Percentiles rank a stretch among this genome's conserved stretches.
phyloP scores from a whole-genome alignment of 805 yeast genomes.

The Pichia kluyveri region DNA sequence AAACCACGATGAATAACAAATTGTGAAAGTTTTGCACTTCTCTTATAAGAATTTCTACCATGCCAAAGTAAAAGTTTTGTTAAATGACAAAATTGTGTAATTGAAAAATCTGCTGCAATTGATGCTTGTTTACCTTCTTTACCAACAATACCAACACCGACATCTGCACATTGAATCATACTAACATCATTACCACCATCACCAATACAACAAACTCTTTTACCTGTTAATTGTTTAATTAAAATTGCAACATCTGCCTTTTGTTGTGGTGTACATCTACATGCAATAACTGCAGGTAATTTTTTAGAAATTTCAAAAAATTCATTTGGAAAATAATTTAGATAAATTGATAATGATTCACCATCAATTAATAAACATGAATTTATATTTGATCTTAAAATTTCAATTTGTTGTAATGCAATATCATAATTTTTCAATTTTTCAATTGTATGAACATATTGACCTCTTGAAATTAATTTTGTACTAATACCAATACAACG shows the following conservation, averaged over 20 bases:
- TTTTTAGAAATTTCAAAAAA: constrained; percentile 70
- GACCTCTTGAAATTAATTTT: constrained; percentile 86
- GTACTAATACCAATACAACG: constrained; percentile 97
- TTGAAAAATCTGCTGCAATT: constrained; percentile 91
- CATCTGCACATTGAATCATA: constrained; percentile 98
- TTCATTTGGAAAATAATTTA: constrained; percentile 55
- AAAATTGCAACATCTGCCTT: constrained; percentile 88
- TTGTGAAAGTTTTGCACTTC: constrained; percentile 92
- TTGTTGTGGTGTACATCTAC: constrained; percentile 98
- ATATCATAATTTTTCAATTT: constrained; percentile 38
- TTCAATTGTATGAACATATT: constrained; percentile 80
- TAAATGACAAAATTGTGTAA: constrained; percentile 82
- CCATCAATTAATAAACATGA: constrained; percentile 88
- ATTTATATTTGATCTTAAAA: constrained; percentile 50
- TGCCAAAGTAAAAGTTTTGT: constrained; percentile 91
- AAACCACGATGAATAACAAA: constrained; percentile 96
- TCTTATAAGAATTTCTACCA: constrained; percentile 92
- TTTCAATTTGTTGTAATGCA: constrained; percentile 72
- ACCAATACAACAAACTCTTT: constrained; percentile 94
- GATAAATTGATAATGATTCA: constrained; percentile 67
- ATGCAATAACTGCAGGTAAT: constrained; percentile 93
- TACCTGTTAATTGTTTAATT: constrained; percentile 72
- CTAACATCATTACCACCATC: constrained; percentile 99
- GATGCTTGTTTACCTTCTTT: constrained; percentile 98
- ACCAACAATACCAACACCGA: constrained; percentile 98